Percentiles rank a stretch among this genome's conserved stretches.
Conservation (phyloP, 768 basidiomycete species). For the Lactifluus piperatus region DNA sequence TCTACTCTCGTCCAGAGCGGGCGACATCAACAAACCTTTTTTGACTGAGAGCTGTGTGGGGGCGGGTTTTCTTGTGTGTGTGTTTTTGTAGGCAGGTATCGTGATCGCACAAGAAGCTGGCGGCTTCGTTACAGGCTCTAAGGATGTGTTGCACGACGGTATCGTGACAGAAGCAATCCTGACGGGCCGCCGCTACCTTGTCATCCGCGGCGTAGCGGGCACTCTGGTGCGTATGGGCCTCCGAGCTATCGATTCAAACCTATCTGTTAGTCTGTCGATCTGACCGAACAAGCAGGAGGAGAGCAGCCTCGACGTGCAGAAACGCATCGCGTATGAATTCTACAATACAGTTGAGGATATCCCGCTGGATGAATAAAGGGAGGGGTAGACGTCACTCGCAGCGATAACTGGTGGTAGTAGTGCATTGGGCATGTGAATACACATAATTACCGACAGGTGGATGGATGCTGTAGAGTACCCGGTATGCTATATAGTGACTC, state of each 20-base stretch:
- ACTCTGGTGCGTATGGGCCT: conserved; percentile 34
- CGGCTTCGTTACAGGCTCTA: conserved; percentile 65
- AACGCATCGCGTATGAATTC: conserved; percentile 75
- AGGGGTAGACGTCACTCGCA: too few relatives aligned
- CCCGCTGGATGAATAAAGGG: conserved; percentile 25
- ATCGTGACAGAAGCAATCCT: conserved; percentile 63
- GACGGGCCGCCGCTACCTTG: conserved; percentile 72
- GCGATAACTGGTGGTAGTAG: background rate
- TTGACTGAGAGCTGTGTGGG: too few relatives aligned
- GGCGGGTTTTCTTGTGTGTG: too few relatives aligned
- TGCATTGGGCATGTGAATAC: background rate
- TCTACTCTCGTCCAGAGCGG: too few relatives aligned
- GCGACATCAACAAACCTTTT: too few relatives aligned
- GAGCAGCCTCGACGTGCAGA: conserved; percentile 60
- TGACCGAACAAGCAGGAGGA: conserved; percentile 35
- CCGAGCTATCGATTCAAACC: background rate
- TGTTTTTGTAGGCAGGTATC: conserved; percentile 54
- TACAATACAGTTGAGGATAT: conserved; percentile 75
- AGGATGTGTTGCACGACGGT: conserved; percentile 32
- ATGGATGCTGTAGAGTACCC: conserved; percentile 4
- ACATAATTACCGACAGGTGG: conserved; percentile 3
- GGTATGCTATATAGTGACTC: conserved; percentile 3
- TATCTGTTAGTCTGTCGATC: background rate
- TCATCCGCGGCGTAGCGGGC: conserved; percentile 62
- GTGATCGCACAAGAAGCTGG: conserved; percentile 91